phyloP scores from a whole-genome alignment of 2,329 filamentous ascomycete species.

The Amesomyces nigricolor region DNA sequence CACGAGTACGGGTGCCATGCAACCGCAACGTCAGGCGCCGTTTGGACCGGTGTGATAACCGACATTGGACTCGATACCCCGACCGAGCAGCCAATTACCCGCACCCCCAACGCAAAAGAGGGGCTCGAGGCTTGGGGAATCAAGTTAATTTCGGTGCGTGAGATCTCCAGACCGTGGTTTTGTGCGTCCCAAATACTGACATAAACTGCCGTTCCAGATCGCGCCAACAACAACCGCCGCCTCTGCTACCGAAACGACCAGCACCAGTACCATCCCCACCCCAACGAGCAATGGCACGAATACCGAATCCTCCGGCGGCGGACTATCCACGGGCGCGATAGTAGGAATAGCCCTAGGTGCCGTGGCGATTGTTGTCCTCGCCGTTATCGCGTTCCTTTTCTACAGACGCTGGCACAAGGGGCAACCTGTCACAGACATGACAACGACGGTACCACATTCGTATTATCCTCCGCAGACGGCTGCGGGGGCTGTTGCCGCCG shows the following conservation, averaged over 20 bases:
- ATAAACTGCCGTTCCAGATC: no score
- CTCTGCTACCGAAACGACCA: no score
- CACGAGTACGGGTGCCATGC: slow-evolving; percentile 5
- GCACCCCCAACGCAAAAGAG: background rate
- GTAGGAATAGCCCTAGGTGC: background rate
- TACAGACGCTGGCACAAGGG: no score
- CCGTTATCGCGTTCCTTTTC: background rate
- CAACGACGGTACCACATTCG: background rate
- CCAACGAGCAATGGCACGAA: background rate
- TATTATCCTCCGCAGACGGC: background rate
- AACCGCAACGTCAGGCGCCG: background rate
- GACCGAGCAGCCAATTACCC: background rate
- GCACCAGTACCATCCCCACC: no score
- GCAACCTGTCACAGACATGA: no score
- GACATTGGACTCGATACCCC: background rate
- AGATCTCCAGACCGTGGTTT: background rate
- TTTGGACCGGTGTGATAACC: background rate
- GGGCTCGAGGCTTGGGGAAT: slow-evolving; percentile 4
- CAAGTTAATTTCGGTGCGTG: slow-evolving; percentile 11
- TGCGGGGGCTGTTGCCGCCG: background rate
- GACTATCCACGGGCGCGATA: background rate
- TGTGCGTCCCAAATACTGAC: no score
- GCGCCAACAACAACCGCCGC: no score
- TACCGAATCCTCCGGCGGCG: background rate
- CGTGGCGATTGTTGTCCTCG: background rate